Conservation (phyloP, 176 grass and related monocot genomes). For the Cymbopogon citratus region DNA sequence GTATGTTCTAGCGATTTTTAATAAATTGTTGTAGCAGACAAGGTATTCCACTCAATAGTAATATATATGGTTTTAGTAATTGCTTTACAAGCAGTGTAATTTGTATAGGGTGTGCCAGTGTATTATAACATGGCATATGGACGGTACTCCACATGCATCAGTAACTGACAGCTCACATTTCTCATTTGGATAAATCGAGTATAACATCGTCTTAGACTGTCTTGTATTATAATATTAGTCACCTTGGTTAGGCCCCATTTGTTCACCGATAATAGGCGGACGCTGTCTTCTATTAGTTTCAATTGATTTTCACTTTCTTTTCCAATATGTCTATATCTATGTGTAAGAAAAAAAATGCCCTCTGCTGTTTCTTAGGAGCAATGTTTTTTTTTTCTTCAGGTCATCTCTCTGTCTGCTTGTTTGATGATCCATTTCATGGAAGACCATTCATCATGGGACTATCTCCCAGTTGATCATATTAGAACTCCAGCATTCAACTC, state of each 20-base stretch:
- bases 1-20: no score
- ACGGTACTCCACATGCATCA: neutral
- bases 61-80: neutral
- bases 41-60: neutral
- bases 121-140: neutral
- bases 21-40: neutral
- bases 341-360: neutral
- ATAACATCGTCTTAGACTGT: neutral
- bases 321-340: neutral
- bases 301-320: neutral
- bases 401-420: neutral
- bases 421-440: conserved; percentile 38
- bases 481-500: conserved; percentile 26
- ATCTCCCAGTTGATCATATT: conserved; percentile 30
- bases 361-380: neutral
- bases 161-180: conserved; percentile 1
- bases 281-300: neutral
- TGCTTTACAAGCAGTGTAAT: neutral
- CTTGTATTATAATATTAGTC: neutral
- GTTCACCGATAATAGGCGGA: neutral
- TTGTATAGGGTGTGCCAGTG: neutral
- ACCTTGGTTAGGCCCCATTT: neutral
- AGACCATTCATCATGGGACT: conserved; percentile 40
- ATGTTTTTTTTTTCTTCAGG: conserved; percentile 34
- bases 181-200: neutral